These are phyloP conservation scores for Basidiobolus meristosporus DNA, from an alignment of 371 early-diverging fungal genomes.

Conservation along the genomic window DNA sequence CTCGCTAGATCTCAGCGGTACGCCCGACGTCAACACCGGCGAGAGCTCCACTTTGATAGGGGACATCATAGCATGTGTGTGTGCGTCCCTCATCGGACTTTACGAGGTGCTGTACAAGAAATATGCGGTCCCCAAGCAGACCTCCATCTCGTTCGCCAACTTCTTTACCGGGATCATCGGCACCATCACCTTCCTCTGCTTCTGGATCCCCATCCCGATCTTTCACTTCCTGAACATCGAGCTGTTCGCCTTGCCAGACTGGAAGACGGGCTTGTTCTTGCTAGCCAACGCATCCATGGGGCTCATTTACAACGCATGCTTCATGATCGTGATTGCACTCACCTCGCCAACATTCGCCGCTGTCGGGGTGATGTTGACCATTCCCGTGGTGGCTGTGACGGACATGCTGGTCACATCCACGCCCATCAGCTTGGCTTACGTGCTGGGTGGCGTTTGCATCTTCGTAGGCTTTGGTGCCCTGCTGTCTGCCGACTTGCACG, in stretches of 20 bases:
- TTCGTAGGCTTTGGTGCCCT: constrained; percentile 12
- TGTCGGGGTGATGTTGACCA: constrained; percentile 64
- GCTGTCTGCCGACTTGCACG: constrained; percentile 1
- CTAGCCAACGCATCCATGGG: constrained; percentile 44
- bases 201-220: constrained; percentile 61
- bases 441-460: constrained; percentile 13
- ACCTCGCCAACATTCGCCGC: constrained; percentile 67
- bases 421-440: constrained; percentile 8
- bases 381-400: constrained; percentile 47
- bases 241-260: constrained; percentile 36
- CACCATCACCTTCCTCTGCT: constrained; percentile 23
- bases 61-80: constrained; percentile 21
- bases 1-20: constrained; percentile 14
- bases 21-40: background rate
- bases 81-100: constrained; percentile 35
- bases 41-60: constrained; percentile 11
- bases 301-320: constrained; percentile 52
- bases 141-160: constrained; percentile 31
- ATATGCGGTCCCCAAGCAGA: constrained; percentile 33
- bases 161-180: constrained; percentile 44
- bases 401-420: constrained; percentile 15
- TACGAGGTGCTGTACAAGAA: constrained; percentile 65
- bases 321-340: constrained; percentile 57
- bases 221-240: constrained; percentile 39
- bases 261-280: constrained; percentile 23